Evolutionary conservation across 2,329 filamentous ascomycete genomes (phyloP).

Genomic region (Sporothrix globosa): DNA sequence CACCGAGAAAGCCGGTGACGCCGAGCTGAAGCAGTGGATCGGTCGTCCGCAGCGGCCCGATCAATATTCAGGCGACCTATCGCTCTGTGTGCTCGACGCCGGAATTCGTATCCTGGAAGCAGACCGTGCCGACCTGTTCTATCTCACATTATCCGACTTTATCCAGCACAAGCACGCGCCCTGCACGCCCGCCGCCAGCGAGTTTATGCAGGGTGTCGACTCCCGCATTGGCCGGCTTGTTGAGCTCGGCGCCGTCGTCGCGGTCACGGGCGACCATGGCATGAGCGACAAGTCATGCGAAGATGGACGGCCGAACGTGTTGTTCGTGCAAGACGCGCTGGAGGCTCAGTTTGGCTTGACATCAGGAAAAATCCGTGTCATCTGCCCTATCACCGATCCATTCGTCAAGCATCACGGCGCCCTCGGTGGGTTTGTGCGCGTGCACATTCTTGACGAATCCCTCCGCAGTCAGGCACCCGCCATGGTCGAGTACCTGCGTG

Average conservation of each 20-base stretch:
- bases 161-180: conserved; percentile 51
- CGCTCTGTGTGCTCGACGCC: conserved; percentile 50
- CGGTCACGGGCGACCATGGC: conserved; percentile 49
- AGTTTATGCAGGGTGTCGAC: conserved; percentile 46
- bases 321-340: conserved; percentile 48
- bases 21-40: conserved; percentile 40
- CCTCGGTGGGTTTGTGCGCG: conserved; percentile 48
- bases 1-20: conserved; percentile 44
- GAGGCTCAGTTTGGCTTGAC: conserved; percentile 41
- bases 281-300: conserved; percentile 48
- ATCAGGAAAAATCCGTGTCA: conserved; percentile 43
- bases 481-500: conserved; percentile 41
- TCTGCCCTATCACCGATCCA: conserved; percentile 51
- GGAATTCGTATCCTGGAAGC: conserved; percentile 49
- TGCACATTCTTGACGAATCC: conserved; percentile 40
- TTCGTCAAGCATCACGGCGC: conserved; percentile 51
- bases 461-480: conserved; percentile 44
- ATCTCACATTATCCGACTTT: conserved; percentile 51
- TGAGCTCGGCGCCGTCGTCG: conserved; percentile 45
- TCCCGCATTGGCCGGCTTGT: conserved; percentile 42
- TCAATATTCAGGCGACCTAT: conserved; percentile 51
- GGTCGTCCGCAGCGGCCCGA: conserved; percentile 42
- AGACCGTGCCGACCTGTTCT: conserved; percentile 46
- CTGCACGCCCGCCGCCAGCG: conserved; percentile 44
- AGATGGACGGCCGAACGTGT: conserved; percentile 44